phyloP scores from a whole-genome alignment of 2,329 filamentous ascomycete species.

The Diplodia scrobiculata region DNA sequence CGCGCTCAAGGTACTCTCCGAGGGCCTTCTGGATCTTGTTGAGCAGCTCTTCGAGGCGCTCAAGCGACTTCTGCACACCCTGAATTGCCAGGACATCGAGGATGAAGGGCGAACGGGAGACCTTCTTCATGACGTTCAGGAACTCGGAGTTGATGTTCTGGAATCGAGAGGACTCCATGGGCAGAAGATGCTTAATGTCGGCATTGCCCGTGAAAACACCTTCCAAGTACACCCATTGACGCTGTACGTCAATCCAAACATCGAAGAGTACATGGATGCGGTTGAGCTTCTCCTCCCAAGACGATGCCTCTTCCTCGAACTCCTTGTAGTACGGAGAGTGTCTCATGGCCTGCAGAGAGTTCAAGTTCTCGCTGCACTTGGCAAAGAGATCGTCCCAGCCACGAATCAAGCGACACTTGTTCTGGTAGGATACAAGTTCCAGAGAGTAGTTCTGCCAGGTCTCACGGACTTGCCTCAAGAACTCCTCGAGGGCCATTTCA shows the following conservation, averaged over 20 bases:
- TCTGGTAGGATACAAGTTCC: constrained; percentile 95
- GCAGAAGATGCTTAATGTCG: constrained; percentile 96
- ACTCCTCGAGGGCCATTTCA: constrained; percentile 97
- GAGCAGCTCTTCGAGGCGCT: constrained; percentile 91
- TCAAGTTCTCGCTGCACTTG: constrained; percentile 97
- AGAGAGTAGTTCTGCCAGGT: constrained; percentile 95
- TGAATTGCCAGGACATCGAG: constrained; percentile 95
- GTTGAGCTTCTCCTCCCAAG: constrained; percentile 98
- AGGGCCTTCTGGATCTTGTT: constrained; percentile 99
- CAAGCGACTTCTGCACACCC: constrained; percentile 92
- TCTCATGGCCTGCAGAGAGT: constrained; percentile 96
- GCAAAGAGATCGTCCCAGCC: constrained; percentile 98
- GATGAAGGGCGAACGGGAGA: constrained; percentile 93
- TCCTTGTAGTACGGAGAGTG: constrained; percentile 99
- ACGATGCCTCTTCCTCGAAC: constrained; percentile 94
- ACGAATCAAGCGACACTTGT: constrained; percentile 93
- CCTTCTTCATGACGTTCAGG: constrained; percentile 98
- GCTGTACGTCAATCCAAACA: constrained; percentile 99
- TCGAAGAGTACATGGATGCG: constrained; percentile 96
- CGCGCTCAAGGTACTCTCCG: constrained; percentile 96
- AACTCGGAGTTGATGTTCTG: constrained; percentile 99
- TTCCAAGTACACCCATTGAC: constrained; percentile 99
- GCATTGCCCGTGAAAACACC: constrained; percentile 98
- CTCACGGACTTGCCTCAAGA: constrained; percentile 92
- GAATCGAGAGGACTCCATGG: constrained; percentile 94